Evolutionary conservation across 352 stramenopile genomes (phyloP).

Genomic region (Phytophthora syringae): DNA sequence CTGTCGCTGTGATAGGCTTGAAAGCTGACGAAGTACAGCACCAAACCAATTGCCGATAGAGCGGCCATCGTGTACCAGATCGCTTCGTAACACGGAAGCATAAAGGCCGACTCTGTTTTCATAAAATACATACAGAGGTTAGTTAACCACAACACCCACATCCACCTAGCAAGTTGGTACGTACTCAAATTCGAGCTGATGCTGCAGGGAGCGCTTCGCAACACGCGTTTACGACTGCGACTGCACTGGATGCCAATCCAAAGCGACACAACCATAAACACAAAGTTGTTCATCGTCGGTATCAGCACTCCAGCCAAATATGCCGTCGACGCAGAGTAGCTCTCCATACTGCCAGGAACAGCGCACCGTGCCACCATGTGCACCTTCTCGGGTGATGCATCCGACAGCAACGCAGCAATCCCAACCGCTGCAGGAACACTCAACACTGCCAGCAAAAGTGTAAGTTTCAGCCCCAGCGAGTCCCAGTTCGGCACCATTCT

Average conservation of each 20-base stretch:
- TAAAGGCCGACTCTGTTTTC: slow-evolving; percentile 74
- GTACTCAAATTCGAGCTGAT: slow-evolving; percentile 81
- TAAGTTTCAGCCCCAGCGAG: slow-evolving; percentile 68
- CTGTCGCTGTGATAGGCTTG: slow-evolving; percentile 34
- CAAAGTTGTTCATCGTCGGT: slow-evolving; percentile 67
- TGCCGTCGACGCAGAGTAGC: slow-evolving; percentile 45
- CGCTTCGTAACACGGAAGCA: slow-evolving; percentile 87
- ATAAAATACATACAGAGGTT: slow-evolving; percentile 11
- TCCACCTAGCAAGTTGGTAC: slow-evolving; percentile 32
- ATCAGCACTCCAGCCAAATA: slow-evolving; percentile 61
- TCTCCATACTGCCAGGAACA: slow-evolving; percentile 34
- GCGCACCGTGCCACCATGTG: slow-evolving; percentile 54
- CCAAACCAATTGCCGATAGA: slow-evolving; percentile 55
- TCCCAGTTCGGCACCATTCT: slow-evolving; percentile 78
- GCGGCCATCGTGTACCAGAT: slow-evolving; percentile 86
- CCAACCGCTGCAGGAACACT: slow-evolving; percentile 52
- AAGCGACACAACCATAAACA: slow-evolving; percentile 71
- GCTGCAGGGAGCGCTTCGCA: slow-evolving; percentile 60
- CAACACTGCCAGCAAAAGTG: slow-evolving; percentile 56
- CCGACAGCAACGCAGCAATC: slow-evolving; percentile 44
- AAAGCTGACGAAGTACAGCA: slow-evolving; percentile 65
- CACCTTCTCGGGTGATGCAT: slow-evolving; percentile 30
- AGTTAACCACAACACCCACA: neutral
- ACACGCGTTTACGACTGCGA: slow-evolving; percentile 71
- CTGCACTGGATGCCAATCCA: slow-evolving; percentile 84